These are phyloP conservation scores for Exophiala oligosperma DNA, from an alignment of 2,329 filamentous ascomycete genomes.

Conservation along the genomic window DNA sequence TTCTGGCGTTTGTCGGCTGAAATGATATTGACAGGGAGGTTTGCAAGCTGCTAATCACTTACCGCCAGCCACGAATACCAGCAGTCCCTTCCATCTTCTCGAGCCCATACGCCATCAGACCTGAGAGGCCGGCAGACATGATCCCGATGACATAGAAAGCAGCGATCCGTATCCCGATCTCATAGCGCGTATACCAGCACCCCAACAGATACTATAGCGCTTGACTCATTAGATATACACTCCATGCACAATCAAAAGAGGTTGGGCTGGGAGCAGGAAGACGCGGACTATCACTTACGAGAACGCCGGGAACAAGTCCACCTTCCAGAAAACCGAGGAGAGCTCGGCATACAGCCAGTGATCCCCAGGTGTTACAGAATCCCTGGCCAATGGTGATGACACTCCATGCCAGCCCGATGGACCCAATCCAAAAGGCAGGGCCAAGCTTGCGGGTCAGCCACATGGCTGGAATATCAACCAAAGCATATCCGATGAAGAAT, in stretches of 20 bases:
- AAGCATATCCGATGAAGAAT: constrained; percentile 1
- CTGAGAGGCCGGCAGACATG: constrained; percentile 32
- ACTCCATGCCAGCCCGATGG: constrained; percentile 5
- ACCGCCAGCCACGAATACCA: constrained; percentile 38
- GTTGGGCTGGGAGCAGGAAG: too few species aligned
- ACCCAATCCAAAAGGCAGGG: constrained; percentile 5
- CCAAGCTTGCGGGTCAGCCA: constrained; percentile 39
- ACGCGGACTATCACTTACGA: background rate
- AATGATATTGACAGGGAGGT: constrained; percentile 22
- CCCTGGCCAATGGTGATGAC: constrained; percentile 36
- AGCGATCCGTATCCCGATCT: constrained; percentile 35
- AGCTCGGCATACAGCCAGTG: constrained; percentile 30
- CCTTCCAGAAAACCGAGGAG: constrained; percentile 35
- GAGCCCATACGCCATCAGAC: constrained; percentile 41
- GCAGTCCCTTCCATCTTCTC: constrained; percentile 31
- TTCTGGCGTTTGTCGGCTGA: constrained; percentile 9
- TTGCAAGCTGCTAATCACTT: too few species aligned
- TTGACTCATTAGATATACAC: constrained; percentile 19
- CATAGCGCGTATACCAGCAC: constrained; percentile 40
- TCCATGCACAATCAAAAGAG: too few species aligned
- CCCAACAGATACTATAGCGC: constrained; percentile 32
- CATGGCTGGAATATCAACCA: constrained; percentile 34
- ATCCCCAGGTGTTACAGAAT: constrained; percentile 30
- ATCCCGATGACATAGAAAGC: constrained; percentile 29
- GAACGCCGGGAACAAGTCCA: constrained; percentile 38